Evolutionary conservation across 352 stramenopile genomes (phyloP), one percentile per base, ranked within the genome.

Genomic region (Pythium plurisporium): DNA sequence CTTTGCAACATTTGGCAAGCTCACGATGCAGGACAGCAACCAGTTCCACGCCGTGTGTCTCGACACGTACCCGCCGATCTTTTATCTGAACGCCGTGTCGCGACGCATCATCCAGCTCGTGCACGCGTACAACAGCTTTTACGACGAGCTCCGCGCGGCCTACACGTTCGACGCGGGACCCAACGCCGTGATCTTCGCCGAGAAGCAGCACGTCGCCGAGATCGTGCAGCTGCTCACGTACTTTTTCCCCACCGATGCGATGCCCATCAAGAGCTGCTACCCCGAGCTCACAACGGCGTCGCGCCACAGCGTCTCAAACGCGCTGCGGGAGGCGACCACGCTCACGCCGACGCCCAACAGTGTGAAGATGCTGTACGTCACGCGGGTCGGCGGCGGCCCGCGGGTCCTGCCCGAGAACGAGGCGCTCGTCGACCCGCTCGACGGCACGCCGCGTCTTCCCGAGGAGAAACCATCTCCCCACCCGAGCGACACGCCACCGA

Each of bases 121-220:
- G 29, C 94, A 99, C 75, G 78, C 71, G 43, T 98, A 98, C 74
- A 99, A 99, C 74, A 67, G 79, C 23, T 65, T 76, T 11, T 59
- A 65, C 22, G 71, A 76, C 12, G 36, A 60, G 7, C 65, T 98
- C 43, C 76, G 89, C 25, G 93, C 88, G 37, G 96, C 96, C 17
- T 99, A 99, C 79, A 99, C 97, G 10, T 99, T 99, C 72, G 97
- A 99, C 80, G 97, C 97, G 22, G 97, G 97, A 51, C 96, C 97
- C 31, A 99, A 99, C 76, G 96, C 96, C 19, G 96, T 99, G n/a
- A 67, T 97, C 29, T 97, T 95, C 64, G 53, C 86, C n/a, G 73
- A 94, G 55, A 65, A 86, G 40, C 52, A 86, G 47, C 59, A 95
- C 53, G 73, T 89, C 23, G 54, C 78, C 37, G 74, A 87, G 33